phyloP scores from a whole-genome alignment of 208 protist genomes.

The Porcisia hertigi region DNA sequence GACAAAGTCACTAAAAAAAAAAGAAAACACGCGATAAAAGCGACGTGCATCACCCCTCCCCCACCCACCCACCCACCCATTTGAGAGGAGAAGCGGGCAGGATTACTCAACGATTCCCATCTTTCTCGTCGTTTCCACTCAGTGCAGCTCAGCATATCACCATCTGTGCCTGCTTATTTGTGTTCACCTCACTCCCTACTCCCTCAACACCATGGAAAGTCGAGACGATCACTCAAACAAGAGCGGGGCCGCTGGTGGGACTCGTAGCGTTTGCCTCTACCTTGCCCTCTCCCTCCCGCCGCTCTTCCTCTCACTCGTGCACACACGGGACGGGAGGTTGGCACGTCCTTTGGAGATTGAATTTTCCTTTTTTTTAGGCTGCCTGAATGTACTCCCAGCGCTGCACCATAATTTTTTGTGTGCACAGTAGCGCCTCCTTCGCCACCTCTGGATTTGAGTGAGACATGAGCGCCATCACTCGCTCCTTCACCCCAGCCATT shows the following conservation, averaged over 20 bases:
- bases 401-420: slow-evolving; percentile 95
- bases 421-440: slow-evolving; percentile 90
- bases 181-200: no score
- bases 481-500: slow-evolving; percentile 85
- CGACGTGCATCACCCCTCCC: no score
- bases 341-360: background rate
- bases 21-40: background rate
- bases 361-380: slow-evolving; percentile 13
- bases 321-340: background rate
- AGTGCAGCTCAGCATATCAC: no score
- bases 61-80: background rate
- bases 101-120: no score
- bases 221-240: no score
- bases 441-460: slow-evolving; percentile 71
- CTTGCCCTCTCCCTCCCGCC: no score
- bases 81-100: background rate
- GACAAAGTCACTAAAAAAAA: background rate
- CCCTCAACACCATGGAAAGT: no score
- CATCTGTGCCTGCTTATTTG: no score
- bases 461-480: slow-evolving; percentile 87
- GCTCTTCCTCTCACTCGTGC: background rate
- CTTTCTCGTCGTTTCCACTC: no score
- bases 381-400: slow-evolving; percentile 90
- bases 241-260: no score
- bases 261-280: no score